Conservation (phyloP, 164 flowering plant genomes). For the Vitis labrusca region DNA sequence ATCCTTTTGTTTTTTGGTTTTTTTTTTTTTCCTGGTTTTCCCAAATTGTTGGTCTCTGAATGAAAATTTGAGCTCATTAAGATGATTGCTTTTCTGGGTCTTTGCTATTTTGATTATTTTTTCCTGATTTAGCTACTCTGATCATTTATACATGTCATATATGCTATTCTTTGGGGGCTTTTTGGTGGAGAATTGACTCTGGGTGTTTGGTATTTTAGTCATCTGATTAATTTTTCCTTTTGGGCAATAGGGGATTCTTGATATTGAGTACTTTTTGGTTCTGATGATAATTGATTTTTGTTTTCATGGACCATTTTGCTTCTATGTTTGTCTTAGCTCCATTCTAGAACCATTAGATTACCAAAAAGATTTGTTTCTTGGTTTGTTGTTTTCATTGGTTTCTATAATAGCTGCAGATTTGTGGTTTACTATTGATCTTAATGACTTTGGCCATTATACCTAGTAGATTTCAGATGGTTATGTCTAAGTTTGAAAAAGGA, state of each 20-base stretch:
- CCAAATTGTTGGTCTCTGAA: neutral
- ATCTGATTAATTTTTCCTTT: too few species aligned
- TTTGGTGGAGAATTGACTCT: too few species aligned
- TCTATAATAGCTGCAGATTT: slow-evolving; percentile 9
- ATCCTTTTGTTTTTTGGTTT: neutral
- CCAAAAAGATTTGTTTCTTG: too few species aligned
- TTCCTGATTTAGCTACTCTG: neutral
- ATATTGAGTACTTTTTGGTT: neutral
- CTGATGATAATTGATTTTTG: neutral
- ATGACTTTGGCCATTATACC: slow-evolving; percentile 4
- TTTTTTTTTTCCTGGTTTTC: neutral
- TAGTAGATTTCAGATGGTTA: neutral
- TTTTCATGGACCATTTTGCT: neutral
- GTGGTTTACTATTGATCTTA: slow-evolving; percentile 13
- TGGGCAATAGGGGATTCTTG: too few species aligned
- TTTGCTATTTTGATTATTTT: slow-evolving; percentile 1
- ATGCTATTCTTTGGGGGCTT: too few species aligned
- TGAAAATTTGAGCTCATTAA: neutral
- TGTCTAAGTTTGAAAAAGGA: neutral
- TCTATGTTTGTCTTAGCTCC: too few species aligned
- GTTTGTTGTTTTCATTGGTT: neutral
- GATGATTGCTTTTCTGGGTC: slow-evolving; percentile 6
- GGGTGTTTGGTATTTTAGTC: too few species aligned
- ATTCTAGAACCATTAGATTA: too few species aligned
- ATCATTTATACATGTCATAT: neutral